These are phyloP conservation scores for Arthroderma uncinatum DNA, from an alignment of 2,329 filamentous ascomycete species.

Conservation along the genomic window DNA sequence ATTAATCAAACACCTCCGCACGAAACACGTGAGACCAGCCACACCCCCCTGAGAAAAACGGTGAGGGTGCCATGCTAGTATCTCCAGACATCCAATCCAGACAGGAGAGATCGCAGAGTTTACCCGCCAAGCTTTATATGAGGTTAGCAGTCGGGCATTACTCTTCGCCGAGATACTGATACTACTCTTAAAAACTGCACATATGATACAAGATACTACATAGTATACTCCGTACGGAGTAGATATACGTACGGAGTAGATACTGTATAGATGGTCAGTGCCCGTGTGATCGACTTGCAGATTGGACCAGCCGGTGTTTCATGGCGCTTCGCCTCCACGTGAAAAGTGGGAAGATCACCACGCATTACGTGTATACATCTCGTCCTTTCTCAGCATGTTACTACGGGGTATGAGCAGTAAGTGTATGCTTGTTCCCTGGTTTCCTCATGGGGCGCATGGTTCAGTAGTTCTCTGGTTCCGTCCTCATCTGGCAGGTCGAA, in stretches of 20 bases:
- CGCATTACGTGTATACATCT: slow-evolving; percentile 1
- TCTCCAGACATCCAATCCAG: no score
- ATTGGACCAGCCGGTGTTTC: slow-evolving; percentile 1
- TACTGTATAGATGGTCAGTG: background rate
- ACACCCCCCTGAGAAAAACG: background rate
- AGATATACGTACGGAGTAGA: background rate
- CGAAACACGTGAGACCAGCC: background rate
- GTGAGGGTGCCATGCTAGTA: background rate
- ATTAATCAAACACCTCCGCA: background rate
- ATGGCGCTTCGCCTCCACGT: slow-evolving; percentile 2
- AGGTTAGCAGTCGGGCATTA: background rate
- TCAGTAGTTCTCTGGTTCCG: background rate
- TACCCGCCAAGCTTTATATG: background rate
- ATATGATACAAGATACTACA: background rate
- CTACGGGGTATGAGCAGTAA: no score
- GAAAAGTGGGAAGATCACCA: slow-evolving; percentile 3
- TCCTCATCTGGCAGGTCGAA: slow-evolving; percentile 1
- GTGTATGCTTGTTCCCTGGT: no score
- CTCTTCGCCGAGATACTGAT: no score
- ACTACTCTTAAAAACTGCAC: no score
- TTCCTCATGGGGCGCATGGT: background rate
- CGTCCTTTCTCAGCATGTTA: no score
- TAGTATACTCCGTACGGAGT: background rate
- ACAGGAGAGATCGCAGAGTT: background rate
- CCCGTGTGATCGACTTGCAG: slow-evolving; percentile 6